Conservation (phyloP, 2,329 filamentous ascomycete genomes). For the Tolypocladium endophyticum region DNA sequence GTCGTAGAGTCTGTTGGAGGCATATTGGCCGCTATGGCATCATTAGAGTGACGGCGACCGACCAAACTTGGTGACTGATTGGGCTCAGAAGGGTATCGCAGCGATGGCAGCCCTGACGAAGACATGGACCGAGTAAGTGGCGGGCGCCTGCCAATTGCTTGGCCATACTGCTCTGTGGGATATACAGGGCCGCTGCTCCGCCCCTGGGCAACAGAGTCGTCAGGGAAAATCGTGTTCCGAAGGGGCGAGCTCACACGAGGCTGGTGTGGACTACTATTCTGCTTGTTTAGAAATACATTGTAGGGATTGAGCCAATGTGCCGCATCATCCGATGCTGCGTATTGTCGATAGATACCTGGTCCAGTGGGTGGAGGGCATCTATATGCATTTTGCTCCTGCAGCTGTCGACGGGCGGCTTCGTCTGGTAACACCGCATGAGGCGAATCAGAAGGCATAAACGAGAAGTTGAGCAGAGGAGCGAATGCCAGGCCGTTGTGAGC, state of each 20-base stretch:
- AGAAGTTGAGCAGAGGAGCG: conserved; percentile 6
- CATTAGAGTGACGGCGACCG: neutral
- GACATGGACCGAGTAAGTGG: neutral
- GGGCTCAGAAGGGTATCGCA: neutral
- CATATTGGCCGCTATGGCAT: neutral
- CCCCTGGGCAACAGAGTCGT: neutral
- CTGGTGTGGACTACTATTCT: conserved; percentile 5
- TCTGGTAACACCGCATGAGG: neutral
- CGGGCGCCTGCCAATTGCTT: neutral
- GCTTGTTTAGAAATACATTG: conserved; percentile 8
- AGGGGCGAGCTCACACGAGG: conserved; percentile 18
- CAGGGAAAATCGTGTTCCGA: conserved; percentile 8
- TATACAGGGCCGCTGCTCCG: neutral
- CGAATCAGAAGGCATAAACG: neutral
- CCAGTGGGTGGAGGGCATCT: neutral
- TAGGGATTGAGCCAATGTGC: conserved; percentile 13
- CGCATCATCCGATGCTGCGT: neutral
- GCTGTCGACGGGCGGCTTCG: neutral
- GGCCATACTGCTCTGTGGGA: neutral
- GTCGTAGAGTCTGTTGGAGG: neutral
- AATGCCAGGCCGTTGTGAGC: conserved; percentile 5
- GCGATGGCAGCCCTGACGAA: neutral
- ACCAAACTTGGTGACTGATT: neutral
- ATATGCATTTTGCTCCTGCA: neutral
- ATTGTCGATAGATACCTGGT: neutral